Percentiles rank a stretch among this genome's conserved stretches.
phyloP scores from a whole-genome alignment of 176 grass and related monocot species.

The Cenchrus americanus region DNA sequence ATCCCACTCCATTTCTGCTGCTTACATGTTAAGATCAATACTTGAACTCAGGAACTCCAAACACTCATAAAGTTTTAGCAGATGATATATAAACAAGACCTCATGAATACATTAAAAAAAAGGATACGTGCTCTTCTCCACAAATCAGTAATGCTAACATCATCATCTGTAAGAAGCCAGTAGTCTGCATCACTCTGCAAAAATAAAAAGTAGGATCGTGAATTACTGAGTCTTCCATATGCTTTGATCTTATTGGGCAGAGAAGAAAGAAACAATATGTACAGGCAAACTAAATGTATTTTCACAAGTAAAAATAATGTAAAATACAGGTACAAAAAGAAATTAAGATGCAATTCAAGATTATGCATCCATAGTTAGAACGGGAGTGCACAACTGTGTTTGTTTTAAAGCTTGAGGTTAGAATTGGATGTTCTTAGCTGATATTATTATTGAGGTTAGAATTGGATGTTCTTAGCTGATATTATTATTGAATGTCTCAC shows the following conservation, averaged over 20 bases:
- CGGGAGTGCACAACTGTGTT: constrained; percentile 4
- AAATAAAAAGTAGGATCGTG: constrained; percentile 26
- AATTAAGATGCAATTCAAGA: constrained; percentile 30
- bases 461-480: constrained; percentile 4
- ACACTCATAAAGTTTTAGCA: constrained; percentile 22
- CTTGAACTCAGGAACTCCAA: constrained; percentile 33
- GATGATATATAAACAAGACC: constrained; percentile 35
- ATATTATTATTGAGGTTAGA: too few relatives aligned
- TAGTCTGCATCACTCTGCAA: constrained; percentile 84
- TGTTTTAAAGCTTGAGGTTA: background rate
- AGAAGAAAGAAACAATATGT: background rate
- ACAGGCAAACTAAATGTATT: background rate
- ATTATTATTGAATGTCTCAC: background rate
- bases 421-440: background rate
- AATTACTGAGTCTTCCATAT: background rate
- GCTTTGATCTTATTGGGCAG: background rate
- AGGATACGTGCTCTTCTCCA: constrained; percentile 86
- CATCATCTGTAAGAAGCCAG: constrained; percentile 76
- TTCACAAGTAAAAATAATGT: constrained; percentile 2
- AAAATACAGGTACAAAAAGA: background rate
- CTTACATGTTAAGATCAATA: constrained; percentile 55
- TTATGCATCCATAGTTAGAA: background rate
- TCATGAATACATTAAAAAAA: constrained; percentile 32
- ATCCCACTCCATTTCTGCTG: constrained; percentile 71
- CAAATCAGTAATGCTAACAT: constrained; percentile 78